These are phyloP conservation scores for Globisporangium spiculum DNA, from an alignment of 352 stramenopile genomes.

Conservation along the genomic window DNA sequence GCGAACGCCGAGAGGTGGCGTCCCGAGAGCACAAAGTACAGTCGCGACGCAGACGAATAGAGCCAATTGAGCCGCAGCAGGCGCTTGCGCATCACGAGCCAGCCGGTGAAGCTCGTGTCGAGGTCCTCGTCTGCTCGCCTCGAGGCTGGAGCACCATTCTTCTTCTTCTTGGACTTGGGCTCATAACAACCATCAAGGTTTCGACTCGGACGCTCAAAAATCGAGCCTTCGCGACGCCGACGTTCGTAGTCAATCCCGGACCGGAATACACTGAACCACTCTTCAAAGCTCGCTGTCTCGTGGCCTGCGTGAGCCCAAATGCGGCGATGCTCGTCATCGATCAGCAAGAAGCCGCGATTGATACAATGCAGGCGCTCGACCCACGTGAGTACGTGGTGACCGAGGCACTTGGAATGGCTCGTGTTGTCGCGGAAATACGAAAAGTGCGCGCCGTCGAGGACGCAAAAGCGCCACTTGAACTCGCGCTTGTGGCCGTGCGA, in stretches of 20 bases:
- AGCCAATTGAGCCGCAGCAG: slow-evolving; percentile 24
- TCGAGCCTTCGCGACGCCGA: slow-evolving; percentile 17
- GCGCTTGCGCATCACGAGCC: slow-evolving; percentile 24
- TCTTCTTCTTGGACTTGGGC: background rate
- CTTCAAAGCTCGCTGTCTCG: slow-evolving; percentile 29
- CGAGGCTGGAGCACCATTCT: background rate
- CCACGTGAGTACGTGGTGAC: slow-evolving; percentile 18
- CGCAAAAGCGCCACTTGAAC: slow-evolving; percentile 42
- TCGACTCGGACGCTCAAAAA: slow-evolving; percentile 18
- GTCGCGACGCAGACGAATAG: slow-evolving; percentile 12
- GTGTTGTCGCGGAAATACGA: slow-evolving; percentile 25
- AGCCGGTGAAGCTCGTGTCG: slow-evolving; percentile 25
- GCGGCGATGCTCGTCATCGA: slow-evolving; percentile 22
- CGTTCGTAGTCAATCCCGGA: slow-evolving; percentile 18
- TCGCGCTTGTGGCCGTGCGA: slow-evolving; percentile 25
- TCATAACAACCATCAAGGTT: background rate
- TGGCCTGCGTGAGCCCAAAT: slow-evolving; percentile 40
- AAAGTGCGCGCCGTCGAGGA: slow-evolving; percentile 36
- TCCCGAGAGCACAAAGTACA: slow-evolving; percentile 38
- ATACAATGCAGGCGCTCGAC: slow-evolving; percentile 41
- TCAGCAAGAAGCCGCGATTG: slow-evolving; percentile 40
- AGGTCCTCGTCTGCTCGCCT: slow-evolving; percentile 7
- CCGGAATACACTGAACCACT: slow-evolving; percentile 31
- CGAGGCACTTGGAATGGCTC: slow-evolving; percentile 11
- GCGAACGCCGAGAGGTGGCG: slow-evolving; percentile 30